phyloP scores from a whole-genome alignment of 805 yeast species.

The Wickerhamiella allomyrinae region DNA sequence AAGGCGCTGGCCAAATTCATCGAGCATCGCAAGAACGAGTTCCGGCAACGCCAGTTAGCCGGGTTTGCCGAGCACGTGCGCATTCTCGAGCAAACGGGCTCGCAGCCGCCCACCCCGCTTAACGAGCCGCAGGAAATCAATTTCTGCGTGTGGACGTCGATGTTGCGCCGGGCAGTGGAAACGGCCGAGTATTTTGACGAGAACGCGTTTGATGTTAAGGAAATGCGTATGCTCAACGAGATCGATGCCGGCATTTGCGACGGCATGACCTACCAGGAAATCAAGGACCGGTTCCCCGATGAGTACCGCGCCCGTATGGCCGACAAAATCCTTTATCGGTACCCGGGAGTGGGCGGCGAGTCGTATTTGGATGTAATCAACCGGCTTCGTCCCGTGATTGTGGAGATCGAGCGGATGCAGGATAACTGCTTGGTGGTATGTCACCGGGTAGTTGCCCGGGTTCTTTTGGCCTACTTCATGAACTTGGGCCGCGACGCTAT shows the following conservation, averaged over 20 bases:
- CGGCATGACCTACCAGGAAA: slow-evolving; percentile 84
- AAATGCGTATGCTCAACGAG: slow-evolving; percentile 87
- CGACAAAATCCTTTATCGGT: slow-evolving; percentile 73
- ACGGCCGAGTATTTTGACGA: slow-evolving; percentile 70
- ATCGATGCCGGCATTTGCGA: slow-evolving; percentile 87
- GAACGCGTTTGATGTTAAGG: slow-evolving; percentile 58
- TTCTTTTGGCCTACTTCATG: slow-evolving; percentile 75
- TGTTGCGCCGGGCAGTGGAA: slow-evolving; percentile 65
- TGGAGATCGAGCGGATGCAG: slow-evolving; percentile 82
- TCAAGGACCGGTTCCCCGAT: slow-evolving; percentile 52
- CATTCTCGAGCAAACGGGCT: slow-evolving; percentile 25
- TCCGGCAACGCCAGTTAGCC: slow-evolving; percentile 47
- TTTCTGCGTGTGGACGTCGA: slow-evolving; percentile 86
- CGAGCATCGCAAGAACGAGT: slow-evolving; percentile 51
- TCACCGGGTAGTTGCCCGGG: slow-evolving; percentile 83
- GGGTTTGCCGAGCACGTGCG: slow-evolving; percentile 34
- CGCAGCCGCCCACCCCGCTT: slow-evolving; percentile 24
- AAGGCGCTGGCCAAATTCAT: slow-evolving; percentile 62
- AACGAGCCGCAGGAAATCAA: slow-evolving; percentile 47
- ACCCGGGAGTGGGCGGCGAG: slow-evolving; percentile 97
- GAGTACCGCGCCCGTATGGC: slow-evolving; percentile 65
- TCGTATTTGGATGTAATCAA: slow-evolving; percentile 88
- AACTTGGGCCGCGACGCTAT: slow-evolving; percentile 64
- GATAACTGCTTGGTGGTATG: slow-evolving; percentile 74
- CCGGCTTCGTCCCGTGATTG: slow-evolving; percentile 75